Base-by-base conservation (phyloP, 768 basidiomycete species). In the Tricholoma saponaceum region DNA sequence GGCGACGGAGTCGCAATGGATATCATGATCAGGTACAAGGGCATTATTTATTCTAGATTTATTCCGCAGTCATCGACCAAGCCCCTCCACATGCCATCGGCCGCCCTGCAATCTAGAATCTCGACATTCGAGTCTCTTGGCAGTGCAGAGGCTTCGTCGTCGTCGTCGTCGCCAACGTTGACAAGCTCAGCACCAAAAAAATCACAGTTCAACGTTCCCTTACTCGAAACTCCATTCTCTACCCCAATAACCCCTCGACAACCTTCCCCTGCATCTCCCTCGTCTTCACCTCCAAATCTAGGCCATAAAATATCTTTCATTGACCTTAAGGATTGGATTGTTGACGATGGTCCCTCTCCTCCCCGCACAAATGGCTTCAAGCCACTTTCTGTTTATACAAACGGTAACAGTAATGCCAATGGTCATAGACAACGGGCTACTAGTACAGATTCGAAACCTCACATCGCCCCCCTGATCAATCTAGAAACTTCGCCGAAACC, bases 281-380 rank as follows among this genome's bases (percentile, higher is more conserved):
- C 83, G 2, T 75, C 81, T 4, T 82, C 83, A 0, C 79, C 81
- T 0, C 76, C 78, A 10, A 74, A 74, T 60, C 72, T 81, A 16
- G 76, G 76, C 23, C 73, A 78, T 32, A 85, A 81, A 65, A 75
- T 83, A 0, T 88, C 88, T 33, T 74, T 88, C 53, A 81, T 89
- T 61, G 87, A 90, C 70, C 75, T 90, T 57, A 81, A 80, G 57
- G 88, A 90, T 68, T 89, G 87, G 87, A 79, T 87, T 54, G 74
- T 87, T 54, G 87, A 86, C 50, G 84, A 86, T 60, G 83, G 81
- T 9, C 76, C 80, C 22, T 63, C 64, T 33, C 68, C 72, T 47
- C 61, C 64, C 10, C 64, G 58, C 22, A 51, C 61, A 26, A 71
- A 67, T 58, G 61, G 62, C 32, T 57, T 55, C 62, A 51, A 56